Evolutionary conservation across 2,329 filamentous ascomycete genomes (phyloP).

Genomic region (Penicillium brasilianum): DNA sequence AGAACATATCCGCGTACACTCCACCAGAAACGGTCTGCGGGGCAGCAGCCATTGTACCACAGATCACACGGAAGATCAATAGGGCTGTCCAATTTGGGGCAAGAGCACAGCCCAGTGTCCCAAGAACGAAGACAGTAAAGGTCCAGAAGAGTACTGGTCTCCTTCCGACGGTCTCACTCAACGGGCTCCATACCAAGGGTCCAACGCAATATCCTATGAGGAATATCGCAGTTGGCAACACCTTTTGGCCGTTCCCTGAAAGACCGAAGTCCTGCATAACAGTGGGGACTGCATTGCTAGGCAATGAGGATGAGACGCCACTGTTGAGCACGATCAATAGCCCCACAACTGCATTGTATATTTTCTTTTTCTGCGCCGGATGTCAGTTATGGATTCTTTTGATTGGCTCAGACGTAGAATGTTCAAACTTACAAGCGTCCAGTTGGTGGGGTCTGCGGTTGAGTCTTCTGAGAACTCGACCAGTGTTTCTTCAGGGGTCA

Average conservation of each 20-base stretch:
- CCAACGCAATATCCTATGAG: constrained; percentile 48
- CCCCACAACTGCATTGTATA: constrained; percentile 35
- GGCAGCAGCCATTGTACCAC: constrained; percentile 47
- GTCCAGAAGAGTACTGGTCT: constrained; percentile 54
- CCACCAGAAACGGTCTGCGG: constrained; percentile 53
- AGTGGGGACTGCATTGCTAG: constrained; percentile 45
- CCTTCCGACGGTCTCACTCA: constrained; percentile 51
- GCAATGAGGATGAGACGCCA: constrained; percentile 45
- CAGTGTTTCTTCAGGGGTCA: constrained; percentile 29
- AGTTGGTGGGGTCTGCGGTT: constrained; percentile 33
- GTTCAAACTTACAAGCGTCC: constrained; percentile 33
- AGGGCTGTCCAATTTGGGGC: constrained; percentile 49
- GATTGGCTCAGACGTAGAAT: not conserved
- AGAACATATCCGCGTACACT: constrained; percentile 53
- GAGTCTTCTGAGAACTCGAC: constrained; percentile 37
- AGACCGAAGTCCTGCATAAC: constrained; percentile 42
- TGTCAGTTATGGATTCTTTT: not conserved
- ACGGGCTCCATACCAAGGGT: constrained; percentile 48
- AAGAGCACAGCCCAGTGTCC: constrained; percentile 50
- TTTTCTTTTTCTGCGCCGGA: constrained; percentile 32
- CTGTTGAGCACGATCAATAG: constrained; percentile 44
- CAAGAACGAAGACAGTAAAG: constrained; percentile 51
- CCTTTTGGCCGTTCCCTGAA: constrained; percentile 36
- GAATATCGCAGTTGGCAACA: constrained; percentile 44
- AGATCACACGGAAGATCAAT: constrained; percentile 50